These are phyloP conservation scores for Colletotrichum scovillei DNA, from an alignment of 2,329 filamentous ascomycete genomes.

Conservation along the genomic window DNA sequence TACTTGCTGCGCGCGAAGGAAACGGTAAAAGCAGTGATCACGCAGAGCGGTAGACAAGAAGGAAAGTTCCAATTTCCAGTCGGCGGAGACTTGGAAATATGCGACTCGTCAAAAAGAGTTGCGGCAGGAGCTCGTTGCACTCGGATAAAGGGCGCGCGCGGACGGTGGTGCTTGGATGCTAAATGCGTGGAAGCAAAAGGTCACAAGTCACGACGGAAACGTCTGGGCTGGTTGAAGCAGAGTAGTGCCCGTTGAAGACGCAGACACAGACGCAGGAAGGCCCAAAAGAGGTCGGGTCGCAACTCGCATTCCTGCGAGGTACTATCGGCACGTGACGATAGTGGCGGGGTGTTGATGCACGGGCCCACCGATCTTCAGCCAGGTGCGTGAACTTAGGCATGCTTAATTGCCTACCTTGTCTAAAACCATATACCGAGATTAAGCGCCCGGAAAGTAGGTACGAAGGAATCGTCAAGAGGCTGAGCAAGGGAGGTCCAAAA, in stretches of 20 bases:
- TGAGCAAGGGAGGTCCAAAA: not conserved
- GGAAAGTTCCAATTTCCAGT: slow-evolving; percentile 17
- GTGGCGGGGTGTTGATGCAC: not conserved
- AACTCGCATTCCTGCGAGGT: not conserved
- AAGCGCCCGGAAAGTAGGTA: not conserved
- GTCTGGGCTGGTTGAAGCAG: slow-evolving; percentile 6
- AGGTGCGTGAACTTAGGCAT: not conserved
- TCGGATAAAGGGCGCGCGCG: slow-evolving; percentile 13
- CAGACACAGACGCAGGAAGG: slow-evolving; percentile 11
- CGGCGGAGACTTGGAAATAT: slow-evolving; percentile 20
- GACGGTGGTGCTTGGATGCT: slow-evolving; percentile 23
- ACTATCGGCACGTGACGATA: slow-evolving; percentile 30
- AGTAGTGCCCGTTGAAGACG: slow-evolving; percentile 3
- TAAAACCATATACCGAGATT: not conserved
- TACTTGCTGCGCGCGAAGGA: slow-evolving; percentile 21
- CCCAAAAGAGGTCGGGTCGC: slow-evolving; percentile 30
- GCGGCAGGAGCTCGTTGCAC: slow-evolving; percentile 25
- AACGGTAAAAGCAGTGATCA: slow-evolving; percentile 17
- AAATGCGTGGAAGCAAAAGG: slow-evolving; percentile 11
- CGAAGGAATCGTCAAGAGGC: not conserved
- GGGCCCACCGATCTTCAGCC: not conserved
- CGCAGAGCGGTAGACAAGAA: slow-evolving; percentile 19
- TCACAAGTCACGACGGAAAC: slow-evolving; percentile 15
- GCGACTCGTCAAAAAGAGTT: slow-evolving; percentile 16
- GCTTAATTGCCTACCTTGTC: not conserved